Evolutionary conservation across 768 basidiomycete species (phyloP), one percentile per base, ranked within the genome.

Genomic region (Tricholoma saponaceum): DNA sequence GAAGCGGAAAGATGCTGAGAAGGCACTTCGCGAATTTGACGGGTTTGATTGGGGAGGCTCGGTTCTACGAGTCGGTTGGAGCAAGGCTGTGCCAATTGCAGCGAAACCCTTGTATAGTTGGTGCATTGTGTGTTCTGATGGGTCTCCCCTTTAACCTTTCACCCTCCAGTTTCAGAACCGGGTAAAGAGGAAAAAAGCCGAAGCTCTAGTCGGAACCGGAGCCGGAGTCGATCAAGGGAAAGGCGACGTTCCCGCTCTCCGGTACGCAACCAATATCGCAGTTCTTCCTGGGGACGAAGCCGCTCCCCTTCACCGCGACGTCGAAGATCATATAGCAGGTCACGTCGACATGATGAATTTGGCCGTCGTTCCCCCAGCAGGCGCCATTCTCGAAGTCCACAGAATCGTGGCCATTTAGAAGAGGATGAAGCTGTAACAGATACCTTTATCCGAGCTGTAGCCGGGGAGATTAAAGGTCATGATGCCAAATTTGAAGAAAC

Each of bases 21-120:
- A 72, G 43, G 96, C 96, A 3, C 76, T 97, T 20, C 86, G 89
- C 23, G 90, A 96, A 67, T 82, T 92, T 55, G 97, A 99, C 64
- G 95, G 95, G 2, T 85, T 87, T 59, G 93, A 97, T 44, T 99
- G 96, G 97, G 92, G 91, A 57, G 95, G 95, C 6, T 90, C 82
- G 37, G 70, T 92, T 20, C 74, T 99, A 4, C 80, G 92, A 13
- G 92, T 95, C 5, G 94, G 94, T 13, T 99, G 96, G 95, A 96
- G 96, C 68, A 98, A 98, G 73, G 92, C 95, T 1, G 91, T 98
- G 5, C 90, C 94, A 14, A 76, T 97, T 46, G 92, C 89, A 28
- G 74, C 81, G 1, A 89, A 86, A 69, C 79, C 87, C 60, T 79
- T 86, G 78, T 98, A 92, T 75, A 85, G 96, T 97, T 59, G 64